phyloP scores from a whole-genome alignment of 139 green algal genomes.

The Chlorella vulgaris region DNA sequence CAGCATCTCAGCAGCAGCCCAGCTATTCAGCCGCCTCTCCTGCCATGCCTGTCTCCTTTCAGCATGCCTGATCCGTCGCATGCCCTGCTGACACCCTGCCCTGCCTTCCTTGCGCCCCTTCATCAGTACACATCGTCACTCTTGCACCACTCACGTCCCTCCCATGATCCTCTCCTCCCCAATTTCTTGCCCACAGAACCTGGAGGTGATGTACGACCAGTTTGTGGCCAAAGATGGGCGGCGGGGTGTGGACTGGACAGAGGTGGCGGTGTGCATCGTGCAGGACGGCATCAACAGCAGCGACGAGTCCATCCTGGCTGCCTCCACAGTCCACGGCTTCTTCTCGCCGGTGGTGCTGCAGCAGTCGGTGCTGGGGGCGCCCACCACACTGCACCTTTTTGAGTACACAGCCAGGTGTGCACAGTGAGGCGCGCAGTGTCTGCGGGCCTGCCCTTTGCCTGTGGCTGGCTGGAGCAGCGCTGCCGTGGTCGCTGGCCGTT shows the following conservation, averaged over 20 bases:
- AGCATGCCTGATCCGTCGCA: no score
- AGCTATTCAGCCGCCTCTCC: no score
- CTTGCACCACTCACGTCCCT: no score
- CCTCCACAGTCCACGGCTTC: constrained; percentile 45
- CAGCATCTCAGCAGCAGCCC: no score
- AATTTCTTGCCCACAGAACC: no score
- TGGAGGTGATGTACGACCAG: constrained; percentile 51
- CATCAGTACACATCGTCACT: no score
- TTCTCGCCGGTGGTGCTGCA: constrained; percentile 49
- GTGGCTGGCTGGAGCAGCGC: no score
- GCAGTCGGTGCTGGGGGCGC: constrained; percentile 35
- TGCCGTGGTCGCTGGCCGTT: no score
- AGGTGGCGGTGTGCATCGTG: constrained; percentile 51
- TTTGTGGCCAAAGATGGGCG: constrained; percentile 40
- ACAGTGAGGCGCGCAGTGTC: not conserved
- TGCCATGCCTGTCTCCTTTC: no score
- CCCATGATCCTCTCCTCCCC: no score
- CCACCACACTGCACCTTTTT: constrained; percentile 48
- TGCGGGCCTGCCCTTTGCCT: not conserved
- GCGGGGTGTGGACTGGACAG: constrained; percentile 49
- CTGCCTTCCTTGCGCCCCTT: no score
- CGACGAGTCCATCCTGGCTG: constrained; percentile 38
- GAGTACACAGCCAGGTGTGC: constrained; percentile 49
- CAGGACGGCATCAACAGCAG: constrained; percentile 42
- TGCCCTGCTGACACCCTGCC: no score